These are phyloP conservation scores for Claviceps lovelessii DNA, from an alignment of 2,329 filamentous ascomycete species.

Conservation along the genomic window DNA sequence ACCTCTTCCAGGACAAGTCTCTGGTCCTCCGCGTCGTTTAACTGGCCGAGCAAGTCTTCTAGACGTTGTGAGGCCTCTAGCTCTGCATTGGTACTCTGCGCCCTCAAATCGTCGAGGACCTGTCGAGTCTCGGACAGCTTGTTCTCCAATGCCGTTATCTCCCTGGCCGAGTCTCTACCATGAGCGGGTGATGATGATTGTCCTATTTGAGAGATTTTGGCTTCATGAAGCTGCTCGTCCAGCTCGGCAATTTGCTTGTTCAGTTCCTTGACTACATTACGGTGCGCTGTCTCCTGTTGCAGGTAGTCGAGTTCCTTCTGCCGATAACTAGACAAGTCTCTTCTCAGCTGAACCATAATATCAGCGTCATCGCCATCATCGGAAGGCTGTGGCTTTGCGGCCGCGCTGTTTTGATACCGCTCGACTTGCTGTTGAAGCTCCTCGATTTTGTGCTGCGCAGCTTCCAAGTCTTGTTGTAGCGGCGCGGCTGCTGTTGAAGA, in stretches of 20 bases:
- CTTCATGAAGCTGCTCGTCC: slow-evolving; percentile 53
- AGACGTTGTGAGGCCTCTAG: slow-evolving; percentile 26
- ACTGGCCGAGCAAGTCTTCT: slow-evolving; percentile 37
- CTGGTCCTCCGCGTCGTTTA: slow-evolving; percentile 45
- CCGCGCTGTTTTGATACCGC: slow-evolving; percentile 34
- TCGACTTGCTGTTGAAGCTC: slow-evolving; percentile 49
- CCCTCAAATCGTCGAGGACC: slow-evolving; percentile 39
- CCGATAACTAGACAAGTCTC: slow-evolving; percentile 48
- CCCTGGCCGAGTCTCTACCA: slow-evolving; percentile 38
- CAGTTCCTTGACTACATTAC: slow-evolving; percentile 45
- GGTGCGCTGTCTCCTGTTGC: slow-evolving; percentile 51
- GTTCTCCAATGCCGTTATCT: slow-evolving; percentile 43
- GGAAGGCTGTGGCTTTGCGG: slow-evolving; percentile 19
- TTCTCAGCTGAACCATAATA: slow-evolving; percentile 46
- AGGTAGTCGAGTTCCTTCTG: slow-evolving; percentile 51
- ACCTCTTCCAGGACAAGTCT: slow-evolving; percentile 44
- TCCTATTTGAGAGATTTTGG: slow-evolving; percentile 37
- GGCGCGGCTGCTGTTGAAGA: slow-evolving; percentile 30
- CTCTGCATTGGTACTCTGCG: slow-evolving; percentile 36
- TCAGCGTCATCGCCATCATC: slow-evolving; percentile 28
- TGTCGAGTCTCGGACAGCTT: slow-evolving; percentile 48
- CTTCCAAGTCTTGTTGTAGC: slow-evolving; percentile 39
- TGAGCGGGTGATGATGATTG: slow-evolving; percentile 33
- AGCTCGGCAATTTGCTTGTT: slow-evolving; percentile 53
- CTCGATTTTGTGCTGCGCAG: slow-evolving; percentile 47